phyloP scores from a whole-genome alignment of 2,329 filamentous ascomycete genomes.

The Clonostachys chloroleuca region DNA sequence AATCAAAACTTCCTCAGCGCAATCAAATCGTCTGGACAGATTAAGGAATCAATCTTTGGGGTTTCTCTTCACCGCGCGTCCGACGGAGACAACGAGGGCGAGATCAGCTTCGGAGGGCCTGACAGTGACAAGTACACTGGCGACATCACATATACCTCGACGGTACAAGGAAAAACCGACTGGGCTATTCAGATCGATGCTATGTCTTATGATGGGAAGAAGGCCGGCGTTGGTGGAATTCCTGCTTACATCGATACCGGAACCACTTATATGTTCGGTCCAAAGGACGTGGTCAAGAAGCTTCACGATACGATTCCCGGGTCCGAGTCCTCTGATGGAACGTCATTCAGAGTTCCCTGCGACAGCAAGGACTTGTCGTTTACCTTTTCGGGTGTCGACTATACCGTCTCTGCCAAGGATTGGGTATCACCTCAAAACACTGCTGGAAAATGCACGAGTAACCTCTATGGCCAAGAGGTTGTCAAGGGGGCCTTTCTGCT shows the following conservation, averaged over 20 bases:
- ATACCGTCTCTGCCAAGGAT: slow-evolving; percentile 64
- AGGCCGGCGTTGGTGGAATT: slow-evolving; percentile 48
- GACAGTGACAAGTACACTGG: slow-evolving; percentile 66
- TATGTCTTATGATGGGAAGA: slow-evolving; percentile 55
- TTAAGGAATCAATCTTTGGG: slow-evolving; percentile 63
- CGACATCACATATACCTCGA: slow-evolving; percentile 59
- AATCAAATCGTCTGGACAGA: slow-evolving; percentile 48
- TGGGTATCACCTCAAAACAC: slow-evolving; percentile 53
- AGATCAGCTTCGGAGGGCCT: slow-evolving; percentile 70
- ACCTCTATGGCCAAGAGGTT: slow-evolving; percentile 68
- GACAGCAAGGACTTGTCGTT: slow-evolving; percentile 58
- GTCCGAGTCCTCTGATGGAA: slow-evolving; percentile 49
- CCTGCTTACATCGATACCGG: slow-evolving; percentile 79
- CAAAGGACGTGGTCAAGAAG: slow-evolving; percentile 58
- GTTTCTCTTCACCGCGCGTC: slow-evolving; percentile 64
- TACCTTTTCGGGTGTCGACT: slow-evolving; percentile 63
- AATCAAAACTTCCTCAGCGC: slow-evolving; percentile 65
- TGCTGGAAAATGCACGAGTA: slow-evolving; percentile 58
- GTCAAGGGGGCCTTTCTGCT: slow-evolving; percentile 70
- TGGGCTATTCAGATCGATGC: slow-evolving; percentile 74
- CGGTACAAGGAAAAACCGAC: slow-evolving; percentile 37
- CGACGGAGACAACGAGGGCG: slow-evolving; percentile 65
- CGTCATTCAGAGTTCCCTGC: slow-evolving; percentile 71
- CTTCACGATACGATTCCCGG: slow-evolving; percentile 66
- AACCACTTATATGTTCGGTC: slow-evolving; percentile 75